Base-by-base conservation (phyloP, 1,284 basidiomycete genomes). In the Leucoagaricus sp. region DNA sequence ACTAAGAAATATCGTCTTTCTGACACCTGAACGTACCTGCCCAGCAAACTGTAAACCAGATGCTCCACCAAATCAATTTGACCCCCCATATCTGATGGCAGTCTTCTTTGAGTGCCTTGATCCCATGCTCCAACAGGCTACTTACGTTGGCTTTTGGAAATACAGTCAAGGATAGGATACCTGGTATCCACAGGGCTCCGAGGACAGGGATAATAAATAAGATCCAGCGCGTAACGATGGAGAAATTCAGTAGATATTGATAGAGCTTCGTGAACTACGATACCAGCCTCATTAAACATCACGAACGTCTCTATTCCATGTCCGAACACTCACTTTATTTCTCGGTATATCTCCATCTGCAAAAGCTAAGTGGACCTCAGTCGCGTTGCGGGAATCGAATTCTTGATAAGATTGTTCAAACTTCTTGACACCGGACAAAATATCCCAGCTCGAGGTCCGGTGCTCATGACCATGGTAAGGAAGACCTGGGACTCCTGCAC, bases 1-100 rank as follows among this genome's bases (percentile, higher is more conserved):
- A 31, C 12, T 31, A n/a, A 33, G 33, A 34, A 34, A 53, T 17
- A 2, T 19, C 33, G 29, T 34, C 21, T 42, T 34, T 40, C 31
- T 49, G 12, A 51, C 49, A 23, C 26, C 46, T n/a, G 23, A 10
- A 69, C 78, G 51, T 64, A 85, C 84, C 84, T 69, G 73, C 81
- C 93, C 93, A 95, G 28, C 84, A 75, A 38, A 93, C 81, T 38
- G 80, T 84, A 40, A 94, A 75, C 91, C 92, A 96, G 58, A 94
- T 86, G 55, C 90, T 93, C 93, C 93, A 96, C 84, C 86, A 95
- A 9, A 92, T 55, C 40, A 93, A 72, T 53, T 76, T 78, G 10
- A 89, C 82, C 8, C 77, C 75, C 83, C 82, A 87, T 17, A 86
- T 70, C 81, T 83, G 57, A 17, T 33, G n/a, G 23, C 31, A 26